These are phyloP conservation scores for Sarocladiaceae sp. DNA, from an alignment of 2,329 filamentous ascomycete species.

Conservation along the genomic window DNA sequence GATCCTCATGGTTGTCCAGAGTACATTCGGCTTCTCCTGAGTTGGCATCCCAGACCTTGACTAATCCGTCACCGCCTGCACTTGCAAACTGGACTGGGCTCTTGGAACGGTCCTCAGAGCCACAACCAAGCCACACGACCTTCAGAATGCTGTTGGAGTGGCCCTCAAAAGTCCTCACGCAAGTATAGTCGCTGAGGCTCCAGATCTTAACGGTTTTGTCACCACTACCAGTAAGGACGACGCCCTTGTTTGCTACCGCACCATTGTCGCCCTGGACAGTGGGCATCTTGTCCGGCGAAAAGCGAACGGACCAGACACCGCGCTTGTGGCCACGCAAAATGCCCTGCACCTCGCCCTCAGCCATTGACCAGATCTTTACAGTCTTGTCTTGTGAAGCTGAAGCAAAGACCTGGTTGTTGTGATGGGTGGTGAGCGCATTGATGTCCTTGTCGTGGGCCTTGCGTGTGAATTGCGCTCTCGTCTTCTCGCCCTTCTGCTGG, in stretches of 20 bases:
- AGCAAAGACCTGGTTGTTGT: slow-evolving; percentile 74
- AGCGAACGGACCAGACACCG: slow-evolving; percentile 93
- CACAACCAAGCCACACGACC: slow-evolving; percentile 74
- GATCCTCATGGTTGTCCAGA: slow-evolving; percentile 93
- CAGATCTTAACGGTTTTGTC: slow-evolving; percentile 96
- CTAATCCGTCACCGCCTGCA: slow-evolving; percentile 87
- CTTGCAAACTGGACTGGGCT: slow-evolving; percentile 71
- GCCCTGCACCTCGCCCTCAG: slow-evolving; percentile 85
- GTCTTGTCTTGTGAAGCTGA: slow-evolving; percentile 96
- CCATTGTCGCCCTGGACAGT: slow-evolving; percentile 68
- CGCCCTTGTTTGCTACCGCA: slow-evolving; percentile 70
- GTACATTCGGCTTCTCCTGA: slow-evolving; percentile 83
- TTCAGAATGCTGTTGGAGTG: slow-evolving; percentile 96
- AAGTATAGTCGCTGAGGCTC: slow-evolving; percentile 89
- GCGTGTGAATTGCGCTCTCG: slow-evolving; percentile 74
- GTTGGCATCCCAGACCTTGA: slow-evolving; percentile 93
- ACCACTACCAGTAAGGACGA: slow-evolving; percentile 85
- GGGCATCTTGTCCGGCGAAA: slow-evolving; percentile 76
- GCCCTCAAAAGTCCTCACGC: slow-evolving; percentile 89
- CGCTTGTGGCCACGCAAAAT: slow-evolving; percentile 89
- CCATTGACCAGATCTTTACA: slow-evolving; percentile 92
- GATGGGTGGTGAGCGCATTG: slow-evolving; percentile 84
- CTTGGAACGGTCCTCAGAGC: slow-evolving; percentile 47
- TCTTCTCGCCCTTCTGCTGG: slow-evolving; percentile 39
- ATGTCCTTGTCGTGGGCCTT: slow-evolving; percentile 99